Evolutionary conservation across 2,329 filamentous ascomycete genomes (phyloP), one percentile per base, ranked within the genome.

Genomic region (Cladophialophora exuberans): DNA sequence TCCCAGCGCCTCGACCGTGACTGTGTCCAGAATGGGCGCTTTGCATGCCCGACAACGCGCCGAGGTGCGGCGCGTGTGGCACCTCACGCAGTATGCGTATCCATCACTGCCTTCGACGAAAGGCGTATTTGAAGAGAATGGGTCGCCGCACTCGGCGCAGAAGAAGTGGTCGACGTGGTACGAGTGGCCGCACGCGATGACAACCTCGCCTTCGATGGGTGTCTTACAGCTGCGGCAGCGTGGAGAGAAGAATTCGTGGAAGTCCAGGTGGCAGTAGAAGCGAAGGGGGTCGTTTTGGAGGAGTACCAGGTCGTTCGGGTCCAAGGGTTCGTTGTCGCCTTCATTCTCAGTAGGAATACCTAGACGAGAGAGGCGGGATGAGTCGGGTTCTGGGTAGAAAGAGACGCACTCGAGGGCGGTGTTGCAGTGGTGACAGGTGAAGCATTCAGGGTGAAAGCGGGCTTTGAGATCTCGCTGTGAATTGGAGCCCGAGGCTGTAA

Each of bases 141-240:
- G 83, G 75, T 99, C 93, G 63, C 94, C 94, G 70, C 94, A 99
- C 78, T 99, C 91, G 36, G 94, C 94, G 69, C 94, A 99, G 81
- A 99, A 99, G 76, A 99, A 99, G 74, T 99, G 94, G 0, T 94
- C 94, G 49, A 89, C 89, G 71, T 99, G 94, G 89, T 90, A 99
- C 73, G 96, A 91, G n/a, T 87, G 84, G 1, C 94, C 94, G 53
- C 96, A 90, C 1, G 94, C 94, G 11, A 97, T 87, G 26, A 97
- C 86, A 63, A 97, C 90, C 73, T 97, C 92, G 36, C 92, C 92
- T 64, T 97, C 86, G 66, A 99, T 99, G 3, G 94, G 93, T 6
- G 94, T 99, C 71, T 88, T 91, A 82, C 94, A 99, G 71, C 89
- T 91, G 75, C 94, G 94, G 80, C 94, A 99, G 36, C 90, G 85